Conservation (phyloP, 2,329 filamentous ascomycete genomes). For the Trichoderma simmonsii region DNA sequence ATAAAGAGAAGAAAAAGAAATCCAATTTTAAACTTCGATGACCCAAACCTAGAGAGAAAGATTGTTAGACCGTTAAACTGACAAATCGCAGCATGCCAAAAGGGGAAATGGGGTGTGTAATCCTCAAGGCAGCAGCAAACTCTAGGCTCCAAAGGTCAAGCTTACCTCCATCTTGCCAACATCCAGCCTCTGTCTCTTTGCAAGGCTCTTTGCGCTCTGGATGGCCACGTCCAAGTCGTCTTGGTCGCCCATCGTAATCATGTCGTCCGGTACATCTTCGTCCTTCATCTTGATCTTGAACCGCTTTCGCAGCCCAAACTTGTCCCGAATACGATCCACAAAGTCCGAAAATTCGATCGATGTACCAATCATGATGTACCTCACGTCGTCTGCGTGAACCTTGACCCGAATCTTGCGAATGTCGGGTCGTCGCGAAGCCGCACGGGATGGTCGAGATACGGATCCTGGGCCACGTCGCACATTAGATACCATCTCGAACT, state of each 20-base stretch:
- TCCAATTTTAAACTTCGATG: conserved; percentile 35
- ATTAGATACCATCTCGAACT: conserved; percentile 74
- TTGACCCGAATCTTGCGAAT: conserved; percentile 83
- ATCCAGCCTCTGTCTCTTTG: conserved; percentile 70
- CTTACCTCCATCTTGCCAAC: conserved; percentile 95
- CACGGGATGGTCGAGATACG: conserved; percentile 48
- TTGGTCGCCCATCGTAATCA: conserved; percentile 96
- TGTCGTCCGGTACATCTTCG: conserved; percentile 74
- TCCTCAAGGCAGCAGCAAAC: conserved; percentile 9
- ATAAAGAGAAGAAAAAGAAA: background rate
- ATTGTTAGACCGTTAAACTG: conserved; percentile 25
- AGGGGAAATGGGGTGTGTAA: background rate
- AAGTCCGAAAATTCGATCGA: conserved; percentile 74
- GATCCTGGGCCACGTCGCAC: conserved; percentile 46
- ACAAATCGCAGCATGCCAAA: background rate
- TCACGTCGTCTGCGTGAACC: conserved; percentile 85
- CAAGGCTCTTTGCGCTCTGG: conserved; percentile 62
- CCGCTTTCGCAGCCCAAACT: conserved; percentile 72
- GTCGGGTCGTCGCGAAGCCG: conserved; percentile 60
- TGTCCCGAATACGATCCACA: conserved; percentile 74
- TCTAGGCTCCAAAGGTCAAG: background rate
- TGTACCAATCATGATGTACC: conserved; percentile 82
- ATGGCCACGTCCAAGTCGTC: conserved; percentile 92
- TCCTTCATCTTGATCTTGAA: conserved; percentile 90
- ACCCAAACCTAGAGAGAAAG: conserved; percentile 45